A percentile compares a stretch with the other conserved stretches of the same genome.
phyloP scores from a whole-genome alignment of 768 basidiomycete genomes.

The Pisolithus albus region DNA sequence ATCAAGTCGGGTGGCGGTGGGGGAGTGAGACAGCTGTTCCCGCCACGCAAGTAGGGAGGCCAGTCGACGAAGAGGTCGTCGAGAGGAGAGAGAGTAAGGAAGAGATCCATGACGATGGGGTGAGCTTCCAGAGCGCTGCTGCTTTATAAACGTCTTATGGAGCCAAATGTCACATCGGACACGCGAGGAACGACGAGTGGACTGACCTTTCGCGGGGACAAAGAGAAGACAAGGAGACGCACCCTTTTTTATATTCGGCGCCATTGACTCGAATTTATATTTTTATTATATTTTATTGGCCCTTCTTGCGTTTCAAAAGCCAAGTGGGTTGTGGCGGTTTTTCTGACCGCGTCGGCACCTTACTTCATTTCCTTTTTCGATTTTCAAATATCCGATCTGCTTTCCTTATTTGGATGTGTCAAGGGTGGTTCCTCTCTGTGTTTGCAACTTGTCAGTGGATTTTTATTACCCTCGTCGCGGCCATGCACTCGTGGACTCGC shows the following conservation, averaged over 20 bases:
- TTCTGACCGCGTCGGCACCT: no score
- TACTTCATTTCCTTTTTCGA: no score
- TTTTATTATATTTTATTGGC: no score
- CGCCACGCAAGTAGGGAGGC: background rate
- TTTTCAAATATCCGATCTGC: background rate
- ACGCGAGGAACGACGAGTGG: background rate
- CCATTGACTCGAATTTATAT: background rate
- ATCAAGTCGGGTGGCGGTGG: background rate
- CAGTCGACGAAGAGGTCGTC: conserved; percentile 12
- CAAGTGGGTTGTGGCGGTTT: no score
- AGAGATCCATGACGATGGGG: background rate
- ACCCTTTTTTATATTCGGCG: no score
- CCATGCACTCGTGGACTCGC: background rate
- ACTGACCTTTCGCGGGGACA: background rate
- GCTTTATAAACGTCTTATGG: background rate
- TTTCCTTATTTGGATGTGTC: background rate
- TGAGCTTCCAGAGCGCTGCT: background rate
- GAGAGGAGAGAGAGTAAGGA: conserved; percentile 15
- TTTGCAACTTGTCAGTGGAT: no score
- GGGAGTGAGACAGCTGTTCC: background rate
- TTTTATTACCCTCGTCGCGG: no score
- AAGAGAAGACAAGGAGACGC: no score
- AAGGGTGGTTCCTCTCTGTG: background rate
- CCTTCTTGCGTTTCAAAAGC: no score
- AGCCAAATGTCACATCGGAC: background rate